Evolutionary conservation across 371 early-diverging fungal species (phyloP).

Genomic region (Blastocladiella emersonii): DNA sequence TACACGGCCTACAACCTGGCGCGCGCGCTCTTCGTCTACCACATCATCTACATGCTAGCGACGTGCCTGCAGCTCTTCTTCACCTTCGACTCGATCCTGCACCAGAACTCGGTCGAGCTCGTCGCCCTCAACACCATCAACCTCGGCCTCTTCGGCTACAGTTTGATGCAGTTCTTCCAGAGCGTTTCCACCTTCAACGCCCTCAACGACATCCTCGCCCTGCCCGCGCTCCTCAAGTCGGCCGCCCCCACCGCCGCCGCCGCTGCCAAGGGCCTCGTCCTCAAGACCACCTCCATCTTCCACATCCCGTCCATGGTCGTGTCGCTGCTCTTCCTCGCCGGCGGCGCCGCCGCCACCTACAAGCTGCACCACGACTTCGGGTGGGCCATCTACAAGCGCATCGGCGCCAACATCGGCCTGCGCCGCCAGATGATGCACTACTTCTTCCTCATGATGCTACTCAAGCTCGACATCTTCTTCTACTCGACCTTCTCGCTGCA

Average conservation of each 20-base stretch:
- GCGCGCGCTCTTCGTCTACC: background rate
- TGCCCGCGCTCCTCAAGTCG: no score
- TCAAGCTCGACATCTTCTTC: background rate
- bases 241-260: background rate
- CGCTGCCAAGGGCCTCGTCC: no score
- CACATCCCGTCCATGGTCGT: background rate
- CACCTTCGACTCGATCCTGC: background rate
- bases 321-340: background rate
- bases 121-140: conserved; percentile 2
- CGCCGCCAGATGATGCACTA: conserved; percentile 1
- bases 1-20: background rate
- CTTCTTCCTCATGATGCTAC: conserved; percentile 5
- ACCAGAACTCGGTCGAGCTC: background rate
- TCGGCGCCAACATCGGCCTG: conserved; percentile 3
- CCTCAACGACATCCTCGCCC: background rate
- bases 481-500: conserved; percentile 5
- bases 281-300: background rate
- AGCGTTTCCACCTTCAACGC: background rate
- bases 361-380: conserved; percentile 1
- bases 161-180: background rate
- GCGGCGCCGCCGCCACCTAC: background rate
- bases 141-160: conserved; percentile 1
- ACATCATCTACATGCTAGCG: conserved; percentile 4
- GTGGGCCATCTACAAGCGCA: conserved; percentile 6
- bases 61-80: background rate